These are phyloP conservation scores for Diphasiastrum complanatum DNA, from an alignment of 83 land plant genomes.

Conservation along the genomic window DNA sequence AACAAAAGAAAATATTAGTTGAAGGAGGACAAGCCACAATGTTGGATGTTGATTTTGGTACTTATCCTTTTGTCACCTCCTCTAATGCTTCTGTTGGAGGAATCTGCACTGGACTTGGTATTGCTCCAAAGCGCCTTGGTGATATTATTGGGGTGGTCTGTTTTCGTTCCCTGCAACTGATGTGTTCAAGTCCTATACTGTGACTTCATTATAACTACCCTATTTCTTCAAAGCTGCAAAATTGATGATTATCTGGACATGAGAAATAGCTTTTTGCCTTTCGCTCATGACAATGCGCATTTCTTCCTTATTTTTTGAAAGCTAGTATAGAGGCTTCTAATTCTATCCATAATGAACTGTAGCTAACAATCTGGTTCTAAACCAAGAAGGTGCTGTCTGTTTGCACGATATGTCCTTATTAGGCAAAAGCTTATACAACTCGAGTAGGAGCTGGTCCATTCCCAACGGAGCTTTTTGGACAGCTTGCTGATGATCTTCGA, in stretches of 20 bases:
- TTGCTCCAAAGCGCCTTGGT: slow-evolving; percentile 81
- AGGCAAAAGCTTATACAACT: slow-evolving; percentile 96
- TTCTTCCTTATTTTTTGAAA: no score
- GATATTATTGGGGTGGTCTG: slow-evolving; percentile 94
- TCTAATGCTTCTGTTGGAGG: slow-evolving; percentile 95
- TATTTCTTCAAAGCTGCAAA: no score
- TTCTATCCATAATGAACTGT: no score
- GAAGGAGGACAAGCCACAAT: slow-evolving; percentile 99
- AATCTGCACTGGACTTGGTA: slow-evolving; percentile 92
- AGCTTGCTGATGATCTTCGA: slow-evolving; percentile 63
- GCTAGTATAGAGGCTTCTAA: no score
- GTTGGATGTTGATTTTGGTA: slow-evolving; percentile 93
- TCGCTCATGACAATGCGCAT: no score
- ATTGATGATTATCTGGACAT: no score
- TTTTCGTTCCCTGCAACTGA: background rate
- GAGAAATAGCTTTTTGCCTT: no score
- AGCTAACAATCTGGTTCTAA: no score
- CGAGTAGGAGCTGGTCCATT: slow-evolving; percentile 95
- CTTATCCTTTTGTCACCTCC: slow-evolving; percentile 93
- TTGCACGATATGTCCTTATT: slow-evolving; percentile 8
- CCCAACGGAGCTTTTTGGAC: slow-evolving; percentile 73
- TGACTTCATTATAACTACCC: no score
- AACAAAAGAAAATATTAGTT: slow-evolving; percentile 72
- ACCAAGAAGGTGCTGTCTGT: no score
- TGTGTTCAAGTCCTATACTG: no score